Percentiles rank a stretch among this genome's conserved stretches.
Conservation (phyloP, 495 filamentous ascomycete genomes). For the Daldinia concentrica region DNA sequence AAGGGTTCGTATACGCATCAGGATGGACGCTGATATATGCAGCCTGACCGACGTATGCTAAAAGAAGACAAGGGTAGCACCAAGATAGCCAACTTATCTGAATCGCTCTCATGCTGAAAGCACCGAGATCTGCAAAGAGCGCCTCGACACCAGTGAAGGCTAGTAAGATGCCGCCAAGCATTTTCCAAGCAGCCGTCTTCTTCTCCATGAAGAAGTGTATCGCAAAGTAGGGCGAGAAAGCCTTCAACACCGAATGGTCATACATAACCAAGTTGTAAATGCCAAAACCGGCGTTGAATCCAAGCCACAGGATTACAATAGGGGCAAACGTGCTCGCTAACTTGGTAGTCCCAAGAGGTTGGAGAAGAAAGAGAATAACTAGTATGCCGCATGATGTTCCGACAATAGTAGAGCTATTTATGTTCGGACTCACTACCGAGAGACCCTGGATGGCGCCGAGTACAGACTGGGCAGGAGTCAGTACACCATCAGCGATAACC, state of each 20-base stretch:
- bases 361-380: slow-evolving; percentile 71
- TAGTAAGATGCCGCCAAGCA: slow-evolving; percentile 73
- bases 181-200: slow-evolving; percentile 69
- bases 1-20: slow-evolving; percentile 73
- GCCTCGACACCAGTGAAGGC: slow-evolving; percentile 80
- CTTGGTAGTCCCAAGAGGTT: slow-evolving; percentile 74
- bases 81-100: slow-evolving; percentile 72
- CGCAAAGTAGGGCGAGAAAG: slow-evolving; percentile 73
- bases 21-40: slow-evolving; percentile 72
- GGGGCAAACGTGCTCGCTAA: slow-evolving; percentile 73
- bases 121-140: slow-evolving; percentile 77
- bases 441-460: slow-evolving; percentile 77
- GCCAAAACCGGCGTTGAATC: slow-evolving; percentile 71
- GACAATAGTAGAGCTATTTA: slow-evolving; percentile 65
- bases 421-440: slow-evolving; percentile 57
- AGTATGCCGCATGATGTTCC: slow-evolving; percentile 75
- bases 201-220: slow-evolving; percentile 70
- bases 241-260: slow-evolving; percentile 72
- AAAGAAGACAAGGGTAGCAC: slow-evolving; percentile 71
- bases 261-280: slow-evolving; percentile 75
- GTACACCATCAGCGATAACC: slow-evolving; percentile 73
- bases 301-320: slow-evolving; percentile 77
- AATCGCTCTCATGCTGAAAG: slow-evolving; percentile 69
- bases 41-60: slow-evolving; percentile 79
- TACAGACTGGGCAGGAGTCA: slow-evolving; percentile 75